Conservation (phyloP, 202 grass and related monocot genomes). For the Alloteropsis angusta region DNA sequence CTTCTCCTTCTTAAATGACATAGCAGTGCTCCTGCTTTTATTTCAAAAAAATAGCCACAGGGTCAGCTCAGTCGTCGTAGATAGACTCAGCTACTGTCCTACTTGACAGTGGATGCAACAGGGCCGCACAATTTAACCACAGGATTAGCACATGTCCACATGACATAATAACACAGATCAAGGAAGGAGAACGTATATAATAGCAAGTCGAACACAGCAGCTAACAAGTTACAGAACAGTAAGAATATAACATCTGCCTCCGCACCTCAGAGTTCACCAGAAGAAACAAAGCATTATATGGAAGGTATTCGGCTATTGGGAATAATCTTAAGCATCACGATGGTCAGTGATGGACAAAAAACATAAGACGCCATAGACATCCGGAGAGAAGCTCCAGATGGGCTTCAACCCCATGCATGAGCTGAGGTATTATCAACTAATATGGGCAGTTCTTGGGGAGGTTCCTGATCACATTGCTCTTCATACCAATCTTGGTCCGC, state of each 20-base stretch:
- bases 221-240: neutral
- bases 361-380: neutral
- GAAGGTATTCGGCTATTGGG: neutral
- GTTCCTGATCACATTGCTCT: conserved; percentile 87
- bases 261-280: neutral
- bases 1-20: too few species aligned
- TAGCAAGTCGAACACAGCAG: neutral
- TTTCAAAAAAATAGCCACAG: too few species aligned
- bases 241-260: neutral
- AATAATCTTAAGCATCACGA: neutral
- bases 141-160: neutral
- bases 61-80: too few species aligned
- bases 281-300: neutral
- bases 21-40: too few species aligned
- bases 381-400: neutral
- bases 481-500: conserved; percentile 83
- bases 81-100: too few species aligned
- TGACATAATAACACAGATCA: neutral
- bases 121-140: neutral
- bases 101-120: neutral
- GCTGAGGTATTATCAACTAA: conserved; percentile 10
- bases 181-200: neutral
- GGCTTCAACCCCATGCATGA: neutral
- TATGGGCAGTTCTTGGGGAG: conserved; percentile 87
- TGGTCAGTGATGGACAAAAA: conserved; percentile 14